Base-by-base conservation (phyloP, 2,329 filamentous ascomycete genomes). In the Sarocladium kiliense region DNA sequence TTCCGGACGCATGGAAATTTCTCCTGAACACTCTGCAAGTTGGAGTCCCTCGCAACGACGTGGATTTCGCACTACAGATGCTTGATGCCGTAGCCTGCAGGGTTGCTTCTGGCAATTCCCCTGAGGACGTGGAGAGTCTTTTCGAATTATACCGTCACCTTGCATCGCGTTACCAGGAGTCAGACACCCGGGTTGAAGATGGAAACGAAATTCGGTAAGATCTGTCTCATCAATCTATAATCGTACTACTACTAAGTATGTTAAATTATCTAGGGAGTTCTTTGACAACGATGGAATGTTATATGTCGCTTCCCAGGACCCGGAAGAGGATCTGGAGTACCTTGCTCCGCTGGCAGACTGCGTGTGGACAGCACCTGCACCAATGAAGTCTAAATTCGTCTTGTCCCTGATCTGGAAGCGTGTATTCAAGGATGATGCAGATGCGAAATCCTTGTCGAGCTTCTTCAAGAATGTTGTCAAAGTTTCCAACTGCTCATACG, bases 391-490 rank as follows among this genome's bases (percentile, higher is more conserved):
- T 16, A 39, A 39, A 16, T 14, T 39, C n/a, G 36, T 39, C 36
- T 39, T 39, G 16, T 39, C 16, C 3, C 5, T 27, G 19, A 6
- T n/a, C 12, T 26, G n/a, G n/a, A 42, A 32, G n/a, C 10, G 4
- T 42, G 12, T 26, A 4, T 44, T 10, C 25, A 14, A 14, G 19
- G 18, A 26, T 25, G 18, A 4, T 30, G 25, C 25, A 23, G n/a
- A 45, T 1, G 23, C 12, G 25, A n/a, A 54, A 5, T 10, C 11
- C 10, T 23, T 54, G 39, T 3, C 18, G 5, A 47, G n/a, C 2
- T 54, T 54, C 19, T 54, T 54, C 39, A n/a, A 47, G 23, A 3
- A 45, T 27, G 16, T 36, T 47, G 12, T 54, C 7, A 25, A 23
- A n/a, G 23, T 54, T 12, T 18, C 25, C 12, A 23, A 25, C 7